Evolutionary conservation across 129 eudicot genomes (phyloP), one percentile per base, ranked within the genome.

Genomic region (Dittrichia graveolens): DNA sequence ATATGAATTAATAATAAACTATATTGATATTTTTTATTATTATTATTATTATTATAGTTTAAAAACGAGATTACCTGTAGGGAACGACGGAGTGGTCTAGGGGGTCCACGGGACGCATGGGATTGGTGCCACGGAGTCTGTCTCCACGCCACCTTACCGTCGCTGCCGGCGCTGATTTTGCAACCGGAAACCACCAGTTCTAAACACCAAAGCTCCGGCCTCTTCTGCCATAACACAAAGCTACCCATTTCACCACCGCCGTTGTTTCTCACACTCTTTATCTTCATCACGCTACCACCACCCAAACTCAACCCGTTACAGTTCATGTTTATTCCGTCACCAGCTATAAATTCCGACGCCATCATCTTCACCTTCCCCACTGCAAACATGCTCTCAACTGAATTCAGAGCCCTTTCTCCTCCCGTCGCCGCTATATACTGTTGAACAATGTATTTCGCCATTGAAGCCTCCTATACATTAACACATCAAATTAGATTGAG

Each of bases 91-190:
- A 92, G 95, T 43, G 98, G 98, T 69, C 98, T 79, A 13, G 98
- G 90, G 2, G 98, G 98, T 38, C 96, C 98, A 6, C 98, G 89
- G 13, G 96, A 89, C 3, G 98, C 96, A 18, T 89, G 98, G 11
- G 95, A 92, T 44, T 87, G 80, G 77, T 92, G 91, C 98, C 98
- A 92, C 0, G 98, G 98, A 39, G 96, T 92, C 74, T 92, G 96
- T 38, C 96, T 80, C 98, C 98, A 92, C 7, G 98, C 96, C 79
- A 92, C 90, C 78, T 89, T 86, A 5, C 98, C 96, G 60, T 92
- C 95, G 56, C 96, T 89, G 0, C 98, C 98, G 10, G 95, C 96
- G 67, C 92, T 85, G 41, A 92, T 87, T 82, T 92, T 92, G 40
- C 75, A 85, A 7, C 95, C 96, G 3, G 95, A 85, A 73, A 92